Percentiles rank a stretch among this genome's conserved stretches.
phyloP scores from a whole-genome alignment of 495 filamentous ascomycete genomes.

The Aspergillus bertholletiae region DNA sequence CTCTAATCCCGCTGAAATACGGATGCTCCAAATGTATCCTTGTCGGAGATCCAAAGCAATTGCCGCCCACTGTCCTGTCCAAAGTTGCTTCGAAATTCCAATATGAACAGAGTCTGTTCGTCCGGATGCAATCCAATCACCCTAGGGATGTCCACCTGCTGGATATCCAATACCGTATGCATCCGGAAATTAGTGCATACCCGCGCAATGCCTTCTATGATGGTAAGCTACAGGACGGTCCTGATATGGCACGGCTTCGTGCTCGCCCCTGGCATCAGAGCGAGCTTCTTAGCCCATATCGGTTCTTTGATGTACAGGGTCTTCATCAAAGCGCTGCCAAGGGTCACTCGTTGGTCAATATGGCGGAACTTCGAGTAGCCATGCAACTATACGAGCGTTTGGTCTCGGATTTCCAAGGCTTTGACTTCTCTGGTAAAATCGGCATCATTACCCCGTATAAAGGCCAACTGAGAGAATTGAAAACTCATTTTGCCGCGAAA shows the following conservation, averaged over 20 bases:
- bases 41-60: slow-evolving; percentile 94
- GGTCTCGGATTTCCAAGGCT: slow-evolving; percentile 60
- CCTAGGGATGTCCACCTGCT: slow-evolving; percentile 88
- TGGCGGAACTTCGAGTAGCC: slow-evolving; percentile 79
- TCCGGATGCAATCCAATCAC: slow-evolving; percentile 93
- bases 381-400: slow-evolving; percentile 79
- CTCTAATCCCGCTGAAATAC: slow-evolving; percentile 95
- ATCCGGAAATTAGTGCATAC: slow-evolving; percentile 88
- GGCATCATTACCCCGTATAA: slow-evolving; percentile 98
- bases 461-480: slow-evolving; percentile 79
- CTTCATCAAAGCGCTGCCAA: slow-evolving; percentile 71
- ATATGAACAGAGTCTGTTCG: slow-evolving; percentile 97
- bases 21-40: slow-evolving; percentile 96
- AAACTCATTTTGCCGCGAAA: slow-evolving; percentile 59
- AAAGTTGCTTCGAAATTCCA: slow-evolving; percentile 87
- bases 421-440: slow-evolving; percentile 76
- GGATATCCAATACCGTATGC: slow-evolving; percentile 98
- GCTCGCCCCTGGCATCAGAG: slow-evolving; percentile 80
- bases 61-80: slow-evolving; percentile 93
- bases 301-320: slow-evolving; percentile 96
- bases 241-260: slow-evolving; percentile 72
- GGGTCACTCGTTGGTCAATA: slow-evolving; percentile 87
- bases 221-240: slow-evolving; percentile 76
- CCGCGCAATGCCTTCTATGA: slow-evolving; percentile 92
- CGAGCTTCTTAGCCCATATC: slow-evolving; percentile 78